Conservation (phyloP, 2,329 filamentous ascomycete species). For the Cladosporium austrohemisphaericum region DNA sequence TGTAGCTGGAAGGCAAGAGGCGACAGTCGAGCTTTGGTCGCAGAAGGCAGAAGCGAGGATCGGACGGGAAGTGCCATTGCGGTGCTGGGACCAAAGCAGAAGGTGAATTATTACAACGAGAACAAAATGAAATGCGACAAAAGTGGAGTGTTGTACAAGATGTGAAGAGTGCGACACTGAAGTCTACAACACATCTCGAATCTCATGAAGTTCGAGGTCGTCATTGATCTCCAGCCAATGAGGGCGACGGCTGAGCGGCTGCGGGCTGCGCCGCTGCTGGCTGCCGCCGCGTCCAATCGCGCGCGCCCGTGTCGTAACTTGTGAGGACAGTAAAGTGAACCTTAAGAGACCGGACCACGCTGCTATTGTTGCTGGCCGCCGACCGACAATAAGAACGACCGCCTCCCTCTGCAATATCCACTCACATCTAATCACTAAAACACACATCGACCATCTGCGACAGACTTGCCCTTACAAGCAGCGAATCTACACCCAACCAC, state of each 20-base stretch:
- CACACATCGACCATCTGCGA: background rate
- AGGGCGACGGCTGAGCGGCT: too few species aligned
- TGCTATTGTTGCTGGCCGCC: constrained; percentile 7
- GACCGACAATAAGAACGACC: background rate
- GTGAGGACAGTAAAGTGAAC: constrained; percentile 3
- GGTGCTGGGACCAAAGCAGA: background rate
- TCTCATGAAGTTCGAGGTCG: background rate
- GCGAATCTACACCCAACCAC: background rate
- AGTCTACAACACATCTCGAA: constrained; percentile 1
- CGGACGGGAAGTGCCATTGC: background rate
- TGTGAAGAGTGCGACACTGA: background rate
- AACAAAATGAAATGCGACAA: background rate
- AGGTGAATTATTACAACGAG: background rate
- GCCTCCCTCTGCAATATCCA: background rate
- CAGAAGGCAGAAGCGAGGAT: background rate
- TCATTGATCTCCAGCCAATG: background rate
- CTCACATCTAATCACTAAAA: background rate
- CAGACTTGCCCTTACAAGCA: background rate
- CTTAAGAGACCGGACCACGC: background rate
- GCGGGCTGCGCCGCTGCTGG: too few species aligned
- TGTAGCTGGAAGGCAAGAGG: constrained; percentile 31
- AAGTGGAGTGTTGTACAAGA: background rate
- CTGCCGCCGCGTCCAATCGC: background rate
- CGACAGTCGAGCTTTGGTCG: constrained; percentile 23
- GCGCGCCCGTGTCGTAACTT: background rate